Evolutionary conservation across 192 early-diverging fungal species (phyloP).

Genomic region (Coemansia interrupta): DNA sequence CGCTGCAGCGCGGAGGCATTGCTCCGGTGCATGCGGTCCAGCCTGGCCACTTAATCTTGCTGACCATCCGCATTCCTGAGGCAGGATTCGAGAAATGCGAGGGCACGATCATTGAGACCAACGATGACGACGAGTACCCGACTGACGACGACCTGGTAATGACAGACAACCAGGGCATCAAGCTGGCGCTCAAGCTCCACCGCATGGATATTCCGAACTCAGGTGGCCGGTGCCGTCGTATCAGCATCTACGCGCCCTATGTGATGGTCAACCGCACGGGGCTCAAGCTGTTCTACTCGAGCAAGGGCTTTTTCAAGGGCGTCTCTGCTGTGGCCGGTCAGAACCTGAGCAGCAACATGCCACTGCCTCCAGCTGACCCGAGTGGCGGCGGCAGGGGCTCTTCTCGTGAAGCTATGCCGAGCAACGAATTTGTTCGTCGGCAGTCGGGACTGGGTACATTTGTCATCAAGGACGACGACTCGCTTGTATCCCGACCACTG

Average conservation of each 20-base stretch:
- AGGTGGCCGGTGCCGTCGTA: slow-evolving; percentile 66
- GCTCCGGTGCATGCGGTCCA: slow-evolving; percentile 80
- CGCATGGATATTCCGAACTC: slow-evolving; percentile 61
- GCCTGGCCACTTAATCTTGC: slow-evolving; percentile 72
- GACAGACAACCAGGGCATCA: slow-evolving; percentile 60
- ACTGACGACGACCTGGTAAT: slow-evolving; percentile 73
- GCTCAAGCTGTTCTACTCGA: slow-evolving; percentile 68
- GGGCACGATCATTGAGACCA: slow-evolving; percentile 80
- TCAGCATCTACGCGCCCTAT: slow-evolving; percentile 91
- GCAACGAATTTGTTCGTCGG: slow-evolving; percentile 15
- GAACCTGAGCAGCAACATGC: slow-evolving; percentile 34
- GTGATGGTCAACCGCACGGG: slow-evolving; percentile 92
- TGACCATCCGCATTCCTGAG: slow-evolving; percentile 73
- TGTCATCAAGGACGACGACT: not conserved
- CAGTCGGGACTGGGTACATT: slow-evolving; percentile 9
- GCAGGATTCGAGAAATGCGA: slow-evolving; percentile 74
- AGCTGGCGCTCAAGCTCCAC: slow-evolving; percentile 63
- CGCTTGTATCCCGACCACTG: slow-evolving; percentile 42
- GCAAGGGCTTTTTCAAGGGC: slow-evolving; percentile 76
- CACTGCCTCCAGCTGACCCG: slow-evolving; percentile 10
- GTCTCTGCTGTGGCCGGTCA: slow-evolving; percentile 71
- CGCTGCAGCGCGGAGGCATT: slow-evolving; percentile 65
- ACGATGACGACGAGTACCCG: slow-evolving; percentile 70
- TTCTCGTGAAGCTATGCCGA: not conserved
- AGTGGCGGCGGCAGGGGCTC: slow-evolving; percentile 5